Percentiles rank a stretch among this genome's conserved stretches.
Evolutionary conservation across 108 stramenopile species (phyloP).

Genomic region (Chaetoceros tenuissimus): DNA sequence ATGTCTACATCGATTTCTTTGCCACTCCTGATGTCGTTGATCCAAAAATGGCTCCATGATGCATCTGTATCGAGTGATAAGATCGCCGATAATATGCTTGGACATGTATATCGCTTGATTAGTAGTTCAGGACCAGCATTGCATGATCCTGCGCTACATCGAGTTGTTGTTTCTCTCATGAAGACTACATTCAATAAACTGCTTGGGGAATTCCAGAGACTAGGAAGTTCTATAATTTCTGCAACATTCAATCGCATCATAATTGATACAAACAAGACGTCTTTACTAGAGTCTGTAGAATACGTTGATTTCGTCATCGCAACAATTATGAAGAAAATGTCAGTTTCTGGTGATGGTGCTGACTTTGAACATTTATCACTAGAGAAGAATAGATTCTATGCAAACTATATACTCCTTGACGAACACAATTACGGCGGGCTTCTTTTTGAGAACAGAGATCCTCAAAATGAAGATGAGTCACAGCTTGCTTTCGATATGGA

Average conservation of each 20-base stretch:
- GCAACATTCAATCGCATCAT: slow-evolving; percentile 88
- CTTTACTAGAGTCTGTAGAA: slow-evolving; percentile 73
- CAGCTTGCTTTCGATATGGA: slow-evolving; percentile 20
- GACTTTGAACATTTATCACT: slow-evolving; percentile 57
- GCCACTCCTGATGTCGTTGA: slow-evolving; percentile 73
- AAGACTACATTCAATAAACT: slow-evolving; percentile 80
- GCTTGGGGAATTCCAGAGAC: slow-evolving; percentile 86
- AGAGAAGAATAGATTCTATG: slow-evolving; percentile 58
- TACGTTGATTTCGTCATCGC: slow-evolving; percentile 89
- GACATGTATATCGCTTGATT: slow-evolving; percentile 86
- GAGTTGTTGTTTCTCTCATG: slow-evolving; percentile 85
- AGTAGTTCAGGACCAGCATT: slow-evolving; percentile 77
- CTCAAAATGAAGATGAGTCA: slow-evolving; percentile 39
- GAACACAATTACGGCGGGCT: slow-evolving; percentile 92
- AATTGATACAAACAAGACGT: slow-evolving; percentile 88
- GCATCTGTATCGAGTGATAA: slow-evolving; percentile 50
- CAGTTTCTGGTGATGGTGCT: slow-evolving; percentile 14
- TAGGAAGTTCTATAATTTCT: slow-evolving; percentile 89
- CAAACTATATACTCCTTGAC: slow-evolving; percentile 87
- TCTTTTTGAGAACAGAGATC: slow-evolving; percentile 55
- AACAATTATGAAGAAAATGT: slow-evolving; percentile 42
- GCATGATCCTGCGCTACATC: slow-evolving; percentile 91
- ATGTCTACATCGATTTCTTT: slow-evolving; percentile 74
- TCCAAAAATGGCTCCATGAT: slow-evolving; percentile 81
- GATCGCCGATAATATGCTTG: slow-evolving; percentile 83